phyloP scores from a whole-genome alignment of 257 asterid species.

The Solanum appendiculatum region DNA sequence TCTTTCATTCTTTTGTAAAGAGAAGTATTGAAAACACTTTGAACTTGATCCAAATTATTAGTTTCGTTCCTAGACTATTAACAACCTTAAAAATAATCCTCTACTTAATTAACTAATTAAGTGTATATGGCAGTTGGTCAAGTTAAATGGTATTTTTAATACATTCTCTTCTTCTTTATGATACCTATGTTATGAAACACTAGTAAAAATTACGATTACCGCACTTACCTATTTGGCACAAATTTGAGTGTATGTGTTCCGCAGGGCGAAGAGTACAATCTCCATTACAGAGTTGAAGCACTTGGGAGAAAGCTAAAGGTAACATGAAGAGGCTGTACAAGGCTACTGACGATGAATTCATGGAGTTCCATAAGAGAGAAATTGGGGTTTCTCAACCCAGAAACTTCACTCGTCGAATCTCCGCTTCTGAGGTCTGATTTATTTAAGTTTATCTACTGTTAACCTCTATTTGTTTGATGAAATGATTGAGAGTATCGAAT shows the following conservation, averaged over 20 bases:
- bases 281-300: background rate
- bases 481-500: background rate
- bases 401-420: slow-evolving; percentile 47
- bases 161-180: too few relatives aligned
- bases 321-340: slow-evolving; percentile 28
- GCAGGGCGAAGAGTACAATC: background rate
- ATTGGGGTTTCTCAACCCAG: slow-evolving; percentile 39
- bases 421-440: slow-evolving; percentile 51
- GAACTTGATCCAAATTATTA: too few relatives aligned
- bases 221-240: background rate
- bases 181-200: too few relatives aligned
- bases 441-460: background rate
- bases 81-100: too few relatives aligned
- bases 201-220: background rate
- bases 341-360: slow-evolving; percentile 31
- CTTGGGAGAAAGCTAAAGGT: background rate
- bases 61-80: too few relatives aligned
- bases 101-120: too few relatives aligned
- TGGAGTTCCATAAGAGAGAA: slow-evolving; percentile 53
- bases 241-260: background rate
- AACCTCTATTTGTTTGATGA: background rate
- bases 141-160: too few relatives aligned
- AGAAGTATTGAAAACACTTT: too few relatives aligned
- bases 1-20: too few relatives aligned
- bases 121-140: too few relatives aligned